Percentiles rank a stretch among this genome's conserved stretches.
Evolutionary conservation across 768 basidiomycete species (phyloP).

Genomic region (Trichaptum fuscoviolaceum): DNA sequence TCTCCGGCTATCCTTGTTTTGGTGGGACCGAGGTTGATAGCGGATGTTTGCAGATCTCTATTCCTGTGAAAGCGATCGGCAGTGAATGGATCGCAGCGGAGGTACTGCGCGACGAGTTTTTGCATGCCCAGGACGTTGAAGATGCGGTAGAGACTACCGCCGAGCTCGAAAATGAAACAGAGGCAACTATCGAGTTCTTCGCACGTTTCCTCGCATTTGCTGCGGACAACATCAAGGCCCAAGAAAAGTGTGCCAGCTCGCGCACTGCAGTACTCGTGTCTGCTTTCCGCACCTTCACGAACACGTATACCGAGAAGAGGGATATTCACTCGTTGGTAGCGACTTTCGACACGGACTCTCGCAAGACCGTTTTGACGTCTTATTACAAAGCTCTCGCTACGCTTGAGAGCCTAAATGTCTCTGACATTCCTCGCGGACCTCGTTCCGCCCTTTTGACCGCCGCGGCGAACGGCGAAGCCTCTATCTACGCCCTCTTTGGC

Average conservation of each 20-base stretch:
- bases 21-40: constrained; percentile 2
- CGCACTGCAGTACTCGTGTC: constrained; percentile 66
- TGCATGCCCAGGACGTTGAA: constrained; percentile 53
- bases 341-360: constrained; percentile 65
- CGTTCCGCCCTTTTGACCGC: constrained; percentile 66
- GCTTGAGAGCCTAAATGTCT: constrained; percentile 52
- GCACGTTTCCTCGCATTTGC: constrained; percentile 81
- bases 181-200: constrained; percentile 72
- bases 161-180: constrained; percentile 47
- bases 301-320: constrained; percentile 59
- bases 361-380: constrained; percentile 69
- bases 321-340: constrained; percentile 84
- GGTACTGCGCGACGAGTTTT: constrained; percentile 85
- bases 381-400: constrained; percentile 75
- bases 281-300: constrained; percentile 72
- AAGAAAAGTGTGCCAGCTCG: constrained; percentile 45
- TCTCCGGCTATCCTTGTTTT: constrained; percentile 1
- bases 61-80: constrained; percentile 76
- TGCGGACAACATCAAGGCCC: constrained; percentile 54
- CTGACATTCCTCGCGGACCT: constrained; percentile 53
- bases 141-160: constrained; percentile 50
- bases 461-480: constrained; percentile 55
- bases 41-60: constrained; percentile 52
- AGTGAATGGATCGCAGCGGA: constrained; percentile 93
- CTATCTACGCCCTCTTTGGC: constrained; percentile 90